Conservation (phyloP, 768 basidiomycete species). For the Collybia sordida region DNA sequence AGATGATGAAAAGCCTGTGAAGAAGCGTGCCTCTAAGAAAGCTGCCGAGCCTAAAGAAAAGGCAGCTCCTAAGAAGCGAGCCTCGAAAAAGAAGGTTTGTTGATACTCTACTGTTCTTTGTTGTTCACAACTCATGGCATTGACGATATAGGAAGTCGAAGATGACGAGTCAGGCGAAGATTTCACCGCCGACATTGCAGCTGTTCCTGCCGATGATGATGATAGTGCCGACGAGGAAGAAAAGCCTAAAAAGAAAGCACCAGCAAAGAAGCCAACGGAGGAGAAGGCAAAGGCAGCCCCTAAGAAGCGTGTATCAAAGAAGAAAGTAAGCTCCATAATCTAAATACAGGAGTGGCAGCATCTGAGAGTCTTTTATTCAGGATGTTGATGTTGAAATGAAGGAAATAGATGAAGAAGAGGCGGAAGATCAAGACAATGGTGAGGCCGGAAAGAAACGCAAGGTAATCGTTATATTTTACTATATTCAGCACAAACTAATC, state of each 20-base stretch:
- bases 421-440: conserved; percentile 49
- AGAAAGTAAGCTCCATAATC: conserved; percentile 12
- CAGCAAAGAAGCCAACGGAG: conserved; percentile 32
- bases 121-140: conserved; percentile 1
- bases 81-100: conserved; percentile 42
- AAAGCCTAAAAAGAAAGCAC: conserved; percentile 44
- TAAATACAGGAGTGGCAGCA: background rate
- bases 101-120: conserved; percentile 1
- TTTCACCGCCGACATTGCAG: conserved; percentile 39
- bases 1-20: conserved; percentile 32
- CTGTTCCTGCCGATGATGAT: conserved; percentile 34
- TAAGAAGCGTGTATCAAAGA: conserved; percentile 17
- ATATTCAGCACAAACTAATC: conserved; percentile 4
- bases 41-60: conserved; percentile 17
- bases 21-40: conserved; percentile 49
- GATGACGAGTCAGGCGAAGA: conserved; percentile 45
- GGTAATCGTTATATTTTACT: conserved; percentile 30
- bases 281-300: conserved; percentile 38
- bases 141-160: conserved; percentile 20
- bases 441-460: conserved; percentile 67
- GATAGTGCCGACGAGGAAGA: conserved; percentile 36
- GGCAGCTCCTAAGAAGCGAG: conserved; percentile 51
- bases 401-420: conserved; percentile 32
- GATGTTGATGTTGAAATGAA: conserved; percentile 42
- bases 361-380: conserved; percentile 12